phyloP scores from a whole-genome alignment of 2,329 filamentous ascomycete species.

The Incumbomyces lentus region DNA sequence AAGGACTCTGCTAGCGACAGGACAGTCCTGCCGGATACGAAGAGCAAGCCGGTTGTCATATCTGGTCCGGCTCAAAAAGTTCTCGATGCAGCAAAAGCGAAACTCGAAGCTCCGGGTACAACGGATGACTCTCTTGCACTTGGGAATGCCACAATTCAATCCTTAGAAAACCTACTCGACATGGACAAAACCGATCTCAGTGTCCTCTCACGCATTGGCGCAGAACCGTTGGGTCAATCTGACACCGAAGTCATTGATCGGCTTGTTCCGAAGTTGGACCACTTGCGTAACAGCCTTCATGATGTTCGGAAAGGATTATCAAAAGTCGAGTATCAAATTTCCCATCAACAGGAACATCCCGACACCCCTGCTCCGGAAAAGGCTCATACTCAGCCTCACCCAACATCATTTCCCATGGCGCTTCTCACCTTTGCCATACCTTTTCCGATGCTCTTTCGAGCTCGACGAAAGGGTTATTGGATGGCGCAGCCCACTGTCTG shows the following conservation, averaged over 20 bases:
- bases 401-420: conserved; percentile 24
- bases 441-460: conserved; percentile 9
- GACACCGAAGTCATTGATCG: conserved; percentile 27
- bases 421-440: conserved; percentile 18
- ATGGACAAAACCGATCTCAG: conserved; percentile 16
- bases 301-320: conserved; percentile 32
- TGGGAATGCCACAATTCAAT: conserved; percentile 37
- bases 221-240: conserved; percentile 18
- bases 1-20: conserved; percentile 1
- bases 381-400: conserved; percentile 17
- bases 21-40: conserved; percentile 23
- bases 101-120: conserved; percentile 24
- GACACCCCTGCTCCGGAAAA: background rate
- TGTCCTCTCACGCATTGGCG: conserved; percentile 21
- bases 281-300: conserved; percentile 31
- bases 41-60: conserved; percentile 24
- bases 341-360: conserved; percentile 10
- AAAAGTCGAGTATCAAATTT: conserved; percentile 29
- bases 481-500: conserved; percentile 28
- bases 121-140: conserved; percentile 26
- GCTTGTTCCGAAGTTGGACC: conserved; percentile 30
- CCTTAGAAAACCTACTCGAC: conserved; percentile 31
- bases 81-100: conserved; percentile 1
- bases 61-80: conserved; percentile 3
- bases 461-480: conserved; percentile 23